phyloP scores from a whole-genome alignment of 352 stramenopile genomes.

The Globisporangium perplexum region DNA sequence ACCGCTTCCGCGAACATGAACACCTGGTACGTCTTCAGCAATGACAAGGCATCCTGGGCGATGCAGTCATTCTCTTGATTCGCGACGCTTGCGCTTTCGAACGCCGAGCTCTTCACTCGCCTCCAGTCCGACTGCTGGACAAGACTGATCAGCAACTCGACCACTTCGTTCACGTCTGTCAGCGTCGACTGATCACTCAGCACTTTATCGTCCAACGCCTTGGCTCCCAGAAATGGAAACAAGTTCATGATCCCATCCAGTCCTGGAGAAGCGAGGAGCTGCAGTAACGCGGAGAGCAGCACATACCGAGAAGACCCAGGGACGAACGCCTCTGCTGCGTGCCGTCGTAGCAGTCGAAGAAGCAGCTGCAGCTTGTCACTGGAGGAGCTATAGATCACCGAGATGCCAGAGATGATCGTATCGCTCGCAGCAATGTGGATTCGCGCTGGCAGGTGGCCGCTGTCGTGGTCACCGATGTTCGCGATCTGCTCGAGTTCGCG shows the following conservation, averaged over 20 bases:
- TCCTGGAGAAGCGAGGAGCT: constrained; percentile 44
- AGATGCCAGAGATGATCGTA: constrained; percentile 59
- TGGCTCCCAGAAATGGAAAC: constrained; percentile 30
- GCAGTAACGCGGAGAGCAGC: constrained; percentile 51
- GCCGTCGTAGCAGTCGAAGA: constrained; percentile 44
- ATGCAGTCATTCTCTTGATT: constrained; percentile 16
- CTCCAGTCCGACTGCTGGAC: constrained; percentile 14
- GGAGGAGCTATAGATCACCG: constrained; percentile 54
- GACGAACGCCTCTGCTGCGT: constrained; percentile 26
- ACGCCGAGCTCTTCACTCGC: not conserved
- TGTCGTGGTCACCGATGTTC: constrained; percentile 18
- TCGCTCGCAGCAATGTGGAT: constrained; percentile 56
- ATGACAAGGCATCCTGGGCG: constrained; percentile 27
- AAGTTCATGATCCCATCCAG: constrained; percentile 66
- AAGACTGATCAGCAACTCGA: constrained; percentile 32
- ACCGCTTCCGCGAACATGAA: constrained; percentile 72
- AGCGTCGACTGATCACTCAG: not conserved
- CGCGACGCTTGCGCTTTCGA: not conserved
- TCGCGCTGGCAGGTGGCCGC: constrained; percentile 2
- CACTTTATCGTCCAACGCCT: constrained; percentile 2
- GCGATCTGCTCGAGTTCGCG: constrained; percentile 45
- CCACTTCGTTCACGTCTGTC: constrained; percentile 27
- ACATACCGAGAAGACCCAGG: constrained; percentile 36
- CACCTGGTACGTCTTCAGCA: constrained; percentile 75
- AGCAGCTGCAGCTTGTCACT: constrained; percentile 66